Base-by-base conservation (phyloP, 257 asterid genomes). In the Solanum verrucosum region DNA sequence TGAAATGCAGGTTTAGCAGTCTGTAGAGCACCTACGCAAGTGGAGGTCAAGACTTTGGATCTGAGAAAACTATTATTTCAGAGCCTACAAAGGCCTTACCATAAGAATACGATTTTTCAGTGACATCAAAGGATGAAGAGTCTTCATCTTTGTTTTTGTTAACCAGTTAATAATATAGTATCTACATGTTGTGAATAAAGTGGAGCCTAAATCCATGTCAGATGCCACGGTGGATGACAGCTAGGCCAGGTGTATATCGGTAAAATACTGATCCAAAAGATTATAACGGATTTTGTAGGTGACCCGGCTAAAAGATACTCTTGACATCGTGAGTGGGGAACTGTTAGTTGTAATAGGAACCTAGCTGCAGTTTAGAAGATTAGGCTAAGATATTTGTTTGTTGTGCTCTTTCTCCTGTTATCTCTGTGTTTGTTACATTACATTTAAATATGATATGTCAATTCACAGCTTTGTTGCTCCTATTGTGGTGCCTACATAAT, bases 1-100 rank as follows among this genome's bases (percentile, higher is more conserved):
- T 27, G n/a, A 63, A 15, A 56, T 87, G 79, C 92, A 94, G 95
- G 95, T 92, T n/a, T 93, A 91, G 90, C 93, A 93, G 70, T 92
- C 96, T 10, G 87, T 92, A 5, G 94, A 93, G 87, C 92, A 95
- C 83, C 89, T 93, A 93, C 87, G 92, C 16, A 92, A 90, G 86
- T 95, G 98, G 98, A 35, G 96, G 95, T 18, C 93, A 88, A 77
- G 89, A 88, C 35, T 63, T 75, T 71, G 87, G 44, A 37, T 37
- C 67, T 10, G 71, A 78, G 23, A 9, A 78, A 78, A 15, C n/a
- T 78, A 59, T 25, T n/a, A 42, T 14, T 42, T 6, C 84, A 46
- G n/a, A 25, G n/a, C 34, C 63, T 78, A 77, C 34, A 1, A 11
- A 40, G 35, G 35, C 7, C 35, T 77, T 25, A 40, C 84, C 63